Conservation (phyloP, 176 grass and related monocot species). For the Oryza brachyantha region DNA sequence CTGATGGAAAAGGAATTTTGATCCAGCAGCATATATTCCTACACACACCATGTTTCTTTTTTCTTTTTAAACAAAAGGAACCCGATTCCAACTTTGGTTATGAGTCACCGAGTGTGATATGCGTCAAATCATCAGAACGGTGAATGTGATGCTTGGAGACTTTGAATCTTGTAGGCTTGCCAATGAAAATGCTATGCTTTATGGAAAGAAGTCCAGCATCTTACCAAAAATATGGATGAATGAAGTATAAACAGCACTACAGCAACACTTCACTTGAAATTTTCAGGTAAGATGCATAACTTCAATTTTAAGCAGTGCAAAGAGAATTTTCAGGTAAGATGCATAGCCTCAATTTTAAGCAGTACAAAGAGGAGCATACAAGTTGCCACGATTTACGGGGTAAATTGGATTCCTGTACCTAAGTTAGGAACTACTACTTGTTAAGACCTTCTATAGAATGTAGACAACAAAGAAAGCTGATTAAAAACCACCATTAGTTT, state of each 20-base stretch:
- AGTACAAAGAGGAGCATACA: not conserved
- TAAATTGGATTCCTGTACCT: not conserved
- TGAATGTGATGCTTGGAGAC: not conserved
- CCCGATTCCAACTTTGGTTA: conserved; percentile 25
- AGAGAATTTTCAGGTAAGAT: not conserved
- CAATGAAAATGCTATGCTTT: not conserved
- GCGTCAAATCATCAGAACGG: not conserved
- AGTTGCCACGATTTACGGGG: not conserved
- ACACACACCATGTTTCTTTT: conserved; percentile 9
- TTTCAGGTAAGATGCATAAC: not conserved
- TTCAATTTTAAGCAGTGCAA: too few relatives aligned
- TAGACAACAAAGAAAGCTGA: conserved; percentile 10
- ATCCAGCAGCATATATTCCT: conserved; percentile 48
- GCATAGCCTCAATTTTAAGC: conserved; percentile 12
- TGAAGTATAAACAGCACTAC: not conserved
- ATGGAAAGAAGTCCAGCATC: not conserved
- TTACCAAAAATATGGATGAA: not conserved
- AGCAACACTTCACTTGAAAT: not conserved
- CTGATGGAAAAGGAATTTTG: conserved; percentile 44
- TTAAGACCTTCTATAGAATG: not conserved
- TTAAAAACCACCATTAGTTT: not conserved
- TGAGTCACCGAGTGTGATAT: not conserved
- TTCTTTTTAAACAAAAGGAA: not conserved
- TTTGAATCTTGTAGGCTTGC: not conserved
- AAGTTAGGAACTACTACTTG: too few relatives aligned